phyloP scores from a whole-genome alignment of 805 yeast genomes.

The Yarrowia porcina region DNA sequence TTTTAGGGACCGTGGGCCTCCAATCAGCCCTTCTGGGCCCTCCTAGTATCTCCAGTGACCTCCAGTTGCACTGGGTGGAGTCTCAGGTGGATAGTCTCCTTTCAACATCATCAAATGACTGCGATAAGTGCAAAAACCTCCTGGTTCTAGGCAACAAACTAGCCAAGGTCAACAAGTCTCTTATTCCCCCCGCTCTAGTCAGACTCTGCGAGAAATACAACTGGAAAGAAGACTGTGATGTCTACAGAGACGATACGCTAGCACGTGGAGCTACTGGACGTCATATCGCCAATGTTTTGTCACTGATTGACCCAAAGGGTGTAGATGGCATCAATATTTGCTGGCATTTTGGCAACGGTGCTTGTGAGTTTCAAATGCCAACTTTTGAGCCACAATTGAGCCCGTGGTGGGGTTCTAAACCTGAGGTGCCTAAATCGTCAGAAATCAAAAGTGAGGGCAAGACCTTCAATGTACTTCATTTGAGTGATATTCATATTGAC shows the following conservation, averaged over 20 bases:
- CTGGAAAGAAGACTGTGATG: conserved; percentile 6
- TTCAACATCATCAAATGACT: not conserved
- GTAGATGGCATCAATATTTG: conserved; percentile 62
- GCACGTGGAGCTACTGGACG: not conserved
- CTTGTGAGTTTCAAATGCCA: conserved; percentile 51
- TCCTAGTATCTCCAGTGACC: not conserved
- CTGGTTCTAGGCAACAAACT: not conserved
- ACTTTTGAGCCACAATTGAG: conserved; percentile 43
- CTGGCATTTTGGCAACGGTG: conserved; percentile 46
- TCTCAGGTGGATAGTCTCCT: not conserved
- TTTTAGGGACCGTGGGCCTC: not conserved
- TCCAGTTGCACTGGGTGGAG: not conserved
- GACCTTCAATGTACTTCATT: conserved; percentile 59
- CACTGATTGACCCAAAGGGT: conserved; percentile 50
- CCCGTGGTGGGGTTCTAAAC: conserved; percentile 47
- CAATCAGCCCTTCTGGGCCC: not conserved
- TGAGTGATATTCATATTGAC: conserved; percentile 64
- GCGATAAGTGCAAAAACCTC: not conserved
- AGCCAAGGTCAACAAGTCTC: not conserved
- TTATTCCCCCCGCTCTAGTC: not conserved
- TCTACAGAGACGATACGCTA: not conserved
- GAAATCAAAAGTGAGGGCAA: conserved; percentile 32
- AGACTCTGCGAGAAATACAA: not conserved
- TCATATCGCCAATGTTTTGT: conserved; percentile 49
- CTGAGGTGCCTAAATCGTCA: conserved; percentile 30